These are phyloP conservation scores for Backusella luteola DNA, from an alignment of 192 early-diverging fungal genomes.

Conservation along the genomic window DNA sequence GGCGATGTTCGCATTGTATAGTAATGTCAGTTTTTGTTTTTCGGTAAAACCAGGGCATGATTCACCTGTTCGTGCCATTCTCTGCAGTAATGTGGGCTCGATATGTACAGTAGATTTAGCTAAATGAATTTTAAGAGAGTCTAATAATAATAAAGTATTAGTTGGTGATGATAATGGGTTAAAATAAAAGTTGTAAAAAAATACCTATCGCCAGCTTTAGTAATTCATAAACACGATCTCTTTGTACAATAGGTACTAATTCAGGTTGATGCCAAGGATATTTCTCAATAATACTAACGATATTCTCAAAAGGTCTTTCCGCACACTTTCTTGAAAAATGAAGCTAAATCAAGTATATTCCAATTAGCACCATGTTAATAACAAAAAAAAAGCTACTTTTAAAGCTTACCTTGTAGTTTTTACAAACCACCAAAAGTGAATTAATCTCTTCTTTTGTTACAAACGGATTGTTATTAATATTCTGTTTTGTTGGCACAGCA, in stretches of 20 bases:
- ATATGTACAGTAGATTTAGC: slow-evolving; percentile 59
- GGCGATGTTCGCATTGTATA: neutral
- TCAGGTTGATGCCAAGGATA: slow-evolving; percentile 72
- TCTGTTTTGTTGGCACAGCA: slow-evolving; percentile 35
- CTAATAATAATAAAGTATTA: slow-evolving; percentile 23
- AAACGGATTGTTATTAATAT: slow-evolving; percentile 30
- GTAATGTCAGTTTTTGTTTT: slow-evolving; percentile 55
- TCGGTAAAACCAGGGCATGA: slow-evolving; percentile 73
- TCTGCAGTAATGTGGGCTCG: slow-evolving; percentile 46
- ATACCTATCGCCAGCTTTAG: slow-evolving; percentile 50
- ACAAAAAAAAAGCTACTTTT: slow-evolving; percentile 28
- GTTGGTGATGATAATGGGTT: neutral
- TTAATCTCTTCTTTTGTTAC: slow-evolving; percentile 74
- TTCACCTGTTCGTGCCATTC: slow-evolving; percentile 64
- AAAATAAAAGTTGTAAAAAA: neutral
- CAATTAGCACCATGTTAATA: slow-evolving; percentile 52
- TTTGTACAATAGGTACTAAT: slow-evolving; percentile 58
- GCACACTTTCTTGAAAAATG: slow-evolving; percentile 75
- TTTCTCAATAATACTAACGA: slow-evolving; percentile 69
- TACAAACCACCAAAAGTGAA: slow-evolving; percentile 62
- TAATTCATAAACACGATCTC: slow-evolving; percentile 71
- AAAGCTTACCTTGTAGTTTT: slow-evolving; percentile 65
- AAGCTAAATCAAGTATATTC: slow-evolving; percentile 50
- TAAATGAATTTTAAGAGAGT: slow-evolving; percentile 59
- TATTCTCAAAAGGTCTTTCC: slow-evolving; percentile 74